These are phyloP conservation scores for Umbelopsis sp. DNA, from an alignment of 192 early-diverging fungal genomes.

Conservation along the genomic window DNA sequence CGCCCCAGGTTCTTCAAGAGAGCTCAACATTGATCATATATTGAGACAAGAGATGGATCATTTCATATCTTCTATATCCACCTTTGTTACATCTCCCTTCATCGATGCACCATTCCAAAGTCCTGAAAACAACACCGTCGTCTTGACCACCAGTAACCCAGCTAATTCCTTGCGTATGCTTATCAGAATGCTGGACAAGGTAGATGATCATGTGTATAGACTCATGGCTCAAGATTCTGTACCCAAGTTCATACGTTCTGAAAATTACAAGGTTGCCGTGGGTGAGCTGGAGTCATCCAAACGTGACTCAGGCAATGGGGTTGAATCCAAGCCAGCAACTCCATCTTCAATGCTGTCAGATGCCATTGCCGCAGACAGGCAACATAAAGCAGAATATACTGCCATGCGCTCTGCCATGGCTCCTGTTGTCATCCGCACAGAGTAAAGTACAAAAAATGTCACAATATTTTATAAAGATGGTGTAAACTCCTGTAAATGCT, in stretches of 20 bases:
- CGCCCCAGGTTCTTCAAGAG: constrained; percentile 31
- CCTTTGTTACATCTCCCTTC: not conserved
- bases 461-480: no score
- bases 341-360: not conserved
- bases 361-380: not conserved
- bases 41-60: constrained; percentile 48
- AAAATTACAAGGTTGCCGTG: constrained; percentile 23
- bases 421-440: not conserved
- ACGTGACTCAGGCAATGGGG: constrained; percentile 7
- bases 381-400: constrained; percentile 6
- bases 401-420: not conserved
- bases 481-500: no score
- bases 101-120: constrained; percentile 1
- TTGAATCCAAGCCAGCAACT: not conserved
- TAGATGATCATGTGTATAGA: constrained; percentile 34
- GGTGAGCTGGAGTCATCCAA: not conserved
- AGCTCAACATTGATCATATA: constrained; percentile 56
- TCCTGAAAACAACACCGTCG: not conserved
- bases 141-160: constrained; percentile 17
- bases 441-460: not conserved
- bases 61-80: constrained; percentile 26
- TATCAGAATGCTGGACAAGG: constrained; percentile 27
- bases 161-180: constrained; percentile 24
- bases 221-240: constrained; percentile 41
- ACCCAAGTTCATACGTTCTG: constrained; percentile 28